These are phyloP conservation scores for Leccinum boreale DNA, from an alignment of 768 basidiomycete genomes.

Conservation along the genomic window DNA sequence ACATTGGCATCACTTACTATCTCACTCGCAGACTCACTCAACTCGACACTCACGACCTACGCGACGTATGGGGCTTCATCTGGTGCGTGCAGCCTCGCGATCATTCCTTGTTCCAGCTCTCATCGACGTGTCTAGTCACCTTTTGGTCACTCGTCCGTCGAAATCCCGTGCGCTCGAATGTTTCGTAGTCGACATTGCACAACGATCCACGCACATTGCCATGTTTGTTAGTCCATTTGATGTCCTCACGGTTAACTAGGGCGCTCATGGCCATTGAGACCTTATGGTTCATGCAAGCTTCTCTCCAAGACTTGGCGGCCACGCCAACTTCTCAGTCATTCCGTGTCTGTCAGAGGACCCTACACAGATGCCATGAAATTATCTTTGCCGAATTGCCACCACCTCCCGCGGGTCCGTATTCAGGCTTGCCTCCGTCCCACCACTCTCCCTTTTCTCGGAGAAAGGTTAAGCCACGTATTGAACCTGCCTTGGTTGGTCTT, in stretches of 20 bases:
- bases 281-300: conserved; percentile 98
- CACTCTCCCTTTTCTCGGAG: conserved; percentile 48
- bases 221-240: conserved; percentile 72
- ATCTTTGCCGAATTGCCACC: conserved; percentile 87
- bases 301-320: conserved; percentile 70
- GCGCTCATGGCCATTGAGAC: conserved; percentile 51
- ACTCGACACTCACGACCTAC: conserved; percentile 65
- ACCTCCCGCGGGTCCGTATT: conserved; percentile 64
- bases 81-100: conserved; percentile 47
- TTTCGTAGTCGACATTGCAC: conserved; percentile 85
- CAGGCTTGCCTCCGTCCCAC: conserved; percentile 48
- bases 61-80: conserved; percentile 87
- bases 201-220: conserved; percentile 91
- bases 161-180: conserved; percentile 90
- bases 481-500: conserved; percentile 81
- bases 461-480: conserved; percentile 69
- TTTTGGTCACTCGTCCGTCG: conserved; percentile 89
- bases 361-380: conserved; percentile 92
- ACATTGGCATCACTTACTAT: conserved; percentile 91
- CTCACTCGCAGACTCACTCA: conserved; percentile 71
- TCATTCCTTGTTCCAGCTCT: conserved; percentile 4
- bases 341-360: conserved; percentile 84
- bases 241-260: conserved; percentile 13
- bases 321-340: conserved; percentile 69
- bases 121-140: conserved; percentile 57